Evolutionary conservation across 257 asterid species (phyloP), one percentile per base, ranked within the genome.

Genomic region (Avicennia marina): DNA sequence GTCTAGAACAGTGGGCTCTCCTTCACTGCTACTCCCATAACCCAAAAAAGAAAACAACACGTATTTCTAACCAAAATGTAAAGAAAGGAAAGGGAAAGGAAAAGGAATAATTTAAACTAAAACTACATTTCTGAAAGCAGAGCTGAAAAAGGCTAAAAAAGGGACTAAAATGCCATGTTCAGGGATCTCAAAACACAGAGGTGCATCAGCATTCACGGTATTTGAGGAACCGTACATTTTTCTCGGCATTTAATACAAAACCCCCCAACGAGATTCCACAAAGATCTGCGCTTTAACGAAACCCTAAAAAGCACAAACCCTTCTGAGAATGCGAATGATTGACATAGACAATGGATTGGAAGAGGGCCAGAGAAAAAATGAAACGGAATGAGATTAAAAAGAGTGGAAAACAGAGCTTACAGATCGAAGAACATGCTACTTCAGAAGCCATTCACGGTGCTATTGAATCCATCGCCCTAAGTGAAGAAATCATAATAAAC

Each of bases 221-320:
- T n/a, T 52, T 24, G 10, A 76, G 46, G 17, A 42, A 24, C 26
- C 12, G 4, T 20, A n/a, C 32, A 39, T 60, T 24, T 11, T 38
- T 32, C 66, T 53, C 34, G 29, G 44, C 55, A 68, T 61, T 64
- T 15, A 21, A 58, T 53, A 40, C n/a, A 34, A 60, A 39, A n/a
- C n/a, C n/a, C 38, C 67, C 20, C 54, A 10, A 46, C 21, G 52
- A 32, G 31, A 63, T 41, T 63, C 18, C 31, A 62, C 20, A 43
- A 71, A 75, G 81, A 75, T 75, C 81, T 53, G 75, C 52, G 69
- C 77, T 63, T 36, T 55, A 54, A 15, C 63, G 73, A 75, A 74
- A 75, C 78, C 81, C 81, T 75, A 75, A 45, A 63, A 64, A 12
- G 29, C 45, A 67, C 29, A 53, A 55, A 45, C 19, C 53, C 36